These are phyloP conservation scores for Geotrichum klebahnii DNA, from an alignment of 1,139 yeast genomes.

Conservation along the genomic window DNA sequence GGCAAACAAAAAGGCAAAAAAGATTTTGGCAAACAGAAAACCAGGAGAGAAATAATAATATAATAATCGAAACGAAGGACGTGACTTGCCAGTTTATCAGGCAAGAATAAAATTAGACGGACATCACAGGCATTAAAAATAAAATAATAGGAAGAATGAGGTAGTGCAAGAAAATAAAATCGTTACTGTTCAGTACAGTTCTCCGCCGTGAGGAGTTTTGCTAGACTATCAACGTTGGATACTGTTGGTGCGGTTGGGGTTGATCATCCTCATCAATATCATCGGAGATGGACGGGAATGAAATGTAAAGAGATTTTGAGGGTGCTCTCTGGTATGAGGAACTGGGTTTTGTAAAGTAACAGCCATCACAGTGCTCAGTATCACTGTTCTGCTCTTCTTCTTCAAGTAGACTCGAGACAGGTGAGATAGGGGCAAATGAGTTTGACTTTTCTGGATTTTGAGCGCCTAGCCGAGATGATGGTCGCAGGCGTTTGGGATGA, in stretches of 20 bases:
- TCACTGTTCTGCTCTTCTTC: not conserved
- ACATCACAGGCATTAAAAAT: not conserved
- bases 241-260: not conserved
- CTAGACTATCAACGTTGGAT: not conserved
- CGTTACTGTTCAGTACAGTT: not conserved
- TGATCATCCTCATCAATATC: slow-evolving; percentile 16
- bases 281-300: slow-evolving; percentile 26
- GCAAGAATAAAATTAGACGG: not conserved
- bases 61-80: not conserved
- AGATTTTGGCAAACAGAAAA: no score
- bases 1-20: no score
- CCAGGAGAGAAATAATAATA: no score
- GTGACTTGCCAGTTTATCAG: not conserved
- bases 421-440: not conserved
- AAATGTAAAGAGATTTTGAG: slow-evolving; percentile 19
- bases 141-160: not conserved
- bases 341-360: slow-evolving; percentile 5
- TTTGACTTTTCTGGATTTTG: not conserved
- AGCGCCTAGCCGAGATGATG: not conserved
- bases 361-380: not conserved
- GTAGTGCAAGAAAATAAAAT: not conserved
- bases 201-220: no score
- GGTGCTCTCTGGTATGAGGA: slow-evolving; percentile 4
- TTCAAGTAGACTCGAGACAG: no score
- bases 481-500: slow-evolving; percentile 6